phyloP scores from a whole-genome alignment of 2,329 filamentous ascomycete genomes.

The Graphilbum fragrans region DNA sequence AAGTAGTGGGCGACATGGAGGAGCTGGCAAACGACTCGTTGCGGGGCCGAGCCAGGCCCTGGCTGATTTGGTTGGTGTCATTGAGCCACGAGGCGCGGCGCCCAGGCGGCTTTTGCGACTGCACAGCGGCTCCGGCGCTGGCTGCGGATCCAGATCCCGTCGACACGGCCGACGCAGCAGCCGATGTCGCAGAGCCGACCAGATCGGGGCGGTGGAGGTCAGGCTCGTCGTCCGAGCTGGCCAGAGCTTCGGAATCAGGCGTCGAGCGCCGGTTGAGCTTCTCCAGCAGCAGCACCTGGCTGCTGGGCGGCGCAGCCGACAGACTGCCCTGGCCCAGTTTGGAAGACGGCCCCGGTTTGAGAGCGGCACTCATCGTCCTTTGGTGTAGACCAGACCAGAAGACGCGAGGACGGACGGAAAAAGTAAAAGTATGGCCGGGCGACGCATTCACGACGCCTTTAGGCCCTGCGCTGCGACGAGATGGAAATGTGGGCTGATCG shows the following conservation, averaged over 20 bases:
- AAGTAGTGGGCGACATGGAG: constrained; percentile 67
- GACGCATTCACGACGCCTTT: constrained; percentile 6
- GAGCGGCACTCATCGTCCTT: constrained; percentile 36
- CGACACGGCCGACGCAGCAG: neutral
- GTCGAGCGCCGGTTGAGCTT: constrained; percentile 76
- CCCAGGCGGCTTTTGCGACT: constrained; percentile 49
- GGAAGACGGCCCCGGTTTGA: constrained; percentile 35
- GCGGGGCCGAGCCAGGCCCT: constrained; percentile 48
- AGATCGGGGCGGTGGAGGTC: constrained; percentile 49
- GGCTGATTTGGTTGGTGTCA: constrained; percentile 63
- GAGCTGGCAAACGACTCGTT: constrained; percentile 67
- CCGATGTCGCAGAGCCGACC: no score
- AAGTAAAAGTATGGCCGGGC: neutral
- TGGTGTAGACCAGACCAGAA: constrained; percentile 7
- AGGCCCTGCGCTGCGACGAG: neutral
- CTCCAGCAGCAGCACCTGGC: constrained; percentile 56
- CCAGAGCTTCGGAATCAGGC: constrained; percentile 85
- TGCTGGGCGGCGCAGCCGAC: constrained; percentile 37
- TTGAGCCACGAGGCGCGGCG: constrained; percentile 78
- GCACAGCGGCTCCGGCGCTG: constrained; percentile 22
- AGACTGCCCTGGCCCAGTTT: constrained; percentile 38
- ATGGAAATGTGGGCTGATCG: no score
- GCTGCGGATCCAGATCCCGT: neutral
- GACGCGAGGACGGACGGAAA: constrained; percentile 1
- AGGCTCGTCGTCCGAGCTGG: constrained; percentile 86